Percentiles rank a stretch among this genome's conserved stretches.
phyloP scores from a whole-genome alignment of 2,329 filamentous ascomycete genomes.

The Stagonosporopsis tanaceti region DNA sequence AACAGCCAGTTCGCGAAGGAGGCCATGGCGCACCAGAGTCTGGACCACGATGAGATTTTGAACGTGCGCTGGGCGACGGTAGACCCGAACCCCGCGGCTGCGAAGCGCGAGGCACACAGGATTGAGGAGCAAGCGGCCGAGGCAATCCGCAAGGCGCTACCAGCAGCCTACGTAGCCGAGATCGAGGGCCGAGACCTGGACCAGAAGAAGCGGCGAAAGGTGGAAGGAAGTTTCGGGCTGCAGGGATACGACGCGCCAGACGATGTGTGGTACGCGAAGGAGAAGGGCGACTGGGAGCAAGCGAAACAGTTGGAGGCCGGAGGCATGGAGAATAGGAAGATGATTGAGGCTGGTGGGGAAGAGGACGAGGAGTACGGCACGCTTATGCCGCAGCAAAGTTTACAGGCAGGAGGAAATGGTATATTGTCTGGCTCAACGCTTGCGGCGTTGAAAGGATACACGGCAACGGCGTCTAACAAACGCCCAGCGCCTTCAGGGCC shows the following conservation, averaged over 20 bases:
- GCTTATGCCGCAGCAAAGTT: slow-evolving; percentile 34
- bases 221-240: slow-evolving; percentile 85
- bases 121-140: slow-evolving; percentile 97
- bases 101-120: slow-evolving; percentile 85
- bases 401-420: slow-evolving; percentile 56
- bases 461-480: slow-evolving; percentile 56
- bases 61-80: slow-evolving; percentile 98
- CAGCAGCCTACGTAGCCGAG: slow-evolving; percentile 89
- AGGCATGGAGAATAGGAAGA: slow-evolving; percentile 62
- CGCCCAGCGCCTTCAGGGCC: slow-evolving; percentile 59
- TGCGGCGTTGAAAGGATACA: slow-evolving; percentile 72
- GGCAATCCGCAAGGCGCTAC: slow-evolving; percentile 85
- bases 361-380: slow-evolving; percentile 23
- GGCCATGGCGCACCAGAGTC: slow-evolving; percentile 91
- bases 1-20: slow-evolving; percentile 65
- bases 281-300: slow-evolving; percentile 71
- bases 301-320: slow-evolving; percentile 66
- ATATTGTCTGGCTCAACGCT: slow-evolving; percentile 86
- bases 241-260: slow-evolving; percentile 94
- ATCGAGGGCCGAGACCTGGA: slow-evolving; percentile 91
- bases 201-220: slow-evolving; percentile 84
- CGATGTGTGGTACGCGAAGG: slow-evolving; percentile 88
- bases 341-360: slow-evolving; percentile 57
- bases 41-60: slow-evolving; percentile 90
- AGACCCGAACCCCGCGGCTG: slow-evolving; percentile 93